Percentiles rank a stretch among this genome's conserved stretches.
Conservation (phyloP, 1,284 basidiomycete genomes). For the Mycena sp. region DNA sequence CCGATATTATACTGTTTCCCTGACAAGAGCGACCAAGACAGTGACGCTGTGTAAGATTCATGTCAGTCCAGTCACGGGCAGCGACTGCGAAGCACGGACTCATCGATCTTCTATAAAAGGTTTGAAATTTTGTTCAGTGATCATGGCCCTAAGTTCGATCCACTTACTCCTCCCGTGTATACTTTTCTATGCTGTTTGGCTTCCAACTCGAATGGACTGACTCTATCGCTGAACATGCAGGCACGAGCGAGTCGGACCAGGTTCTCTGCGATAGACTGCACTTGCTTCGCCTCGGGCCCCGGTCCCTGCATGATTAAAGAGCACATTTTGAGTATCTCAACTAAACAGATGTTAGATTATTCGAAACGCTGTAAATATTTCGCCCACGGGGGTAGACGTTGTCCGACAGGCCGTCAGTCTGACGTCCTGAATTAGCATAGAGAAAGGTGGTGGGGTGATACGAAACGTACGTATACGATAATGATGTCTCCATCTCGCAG, state of each 20-base stretch:
- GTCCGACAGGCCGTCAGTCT: slow-evolving; percentile 90
- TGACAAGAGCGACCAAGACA: slow-evolving; percentile 66
- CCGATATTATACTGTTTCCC: slow-evolving; percentile 49
- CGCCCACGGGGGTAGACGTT: slow-evolving; percentile 73
- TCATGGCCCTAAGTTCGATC: neutral
- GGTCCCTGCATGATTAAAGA: slow-evolving; percentile 66
- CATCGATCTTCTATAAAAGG: slow-evolving; percentile 52
- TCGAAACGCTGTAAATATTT: neutral
- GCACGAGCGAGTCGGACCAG: slow-evolving; percentile 74
- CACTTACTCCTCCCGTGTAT: slow-evolving; percentile 76
- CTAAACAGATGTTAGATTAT: neutral
- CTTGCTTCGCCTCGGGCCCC: slow-evolving; percentile 65
- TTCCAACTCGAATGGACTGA: slow-evolving; percentile 77
- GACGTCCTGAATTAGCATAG: slow-evolving; percentile 28
- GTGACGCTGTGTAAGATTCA: slow-evolving; percentile 58
- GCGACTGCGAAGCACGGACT: slow-evolving; percentile 42
- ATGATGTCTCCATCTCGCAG: slow-evolving; percentile 75
- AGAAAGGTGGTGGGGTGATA: neutral
- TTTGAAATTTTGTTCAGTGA: neutral
- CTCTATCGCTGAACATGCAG: slow-evolving; percentile 73
- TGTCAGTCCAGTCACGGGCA: neutral
- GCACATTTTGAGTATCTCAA: slow-evolving; percentile 76
- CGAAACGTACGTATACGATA: slow-evolving; percentile 67
- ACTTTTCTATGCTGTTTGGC: slow-evolving; percentile 66
- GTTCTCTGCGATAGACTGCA: slow-evolving; percentile 75